Evolutionary conservation across 495 filamentous ascomycete genomes (phyloP), one percentile per base, ranked within the genome.

Genomic region (Umbilicaria muhlenbergii): DNA sequence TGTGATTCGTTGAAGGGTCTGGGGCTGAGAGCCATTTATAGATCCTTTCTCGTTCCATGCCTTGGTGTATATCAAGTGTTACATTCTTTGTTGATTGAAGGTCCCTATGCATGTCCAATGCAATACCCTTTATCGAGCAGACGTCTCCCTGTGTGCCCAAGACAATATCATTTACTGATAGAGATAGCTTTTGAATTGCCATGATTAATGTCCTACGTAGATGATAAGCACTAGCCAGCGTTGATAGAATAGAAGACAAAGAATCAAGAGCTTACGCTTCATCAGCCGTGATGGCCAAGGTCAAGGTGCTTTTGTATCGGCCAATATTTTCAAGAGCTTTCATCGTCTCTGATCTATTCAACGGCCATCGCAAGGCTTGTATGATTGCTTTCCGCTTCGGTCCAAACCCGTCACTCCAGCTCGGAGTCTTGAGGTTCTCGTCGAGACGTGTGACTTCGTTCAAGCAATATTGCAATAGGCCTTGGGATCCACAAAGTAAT

Each of bases 1-100:
- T 53, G 43, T 53, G 39, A 41, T 56, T 46, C 24, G 46, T 16
- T 4, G 52, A 59, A 8, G 55, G 31, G 42, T 58, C 55, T 3
- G 49, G 40, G 12, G 42, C 37, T 4, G 37, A 45, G 2, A 60
- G 39, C 57, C 56, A 62, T 0, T 43, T 17, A 6, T 34, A 11
- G 8, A 48, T 34, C 11, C 40, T 13, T 16, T 7, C 24, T 11
- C 5, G 0, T 15, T 48, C 12, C 3, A 11, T 28, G 2, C 16
- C 39, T 41, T 10, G 19, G 19, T 21, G 19, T 21, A 21, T 21
- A 5, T 21, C 5, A 2, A 21, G 19, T 2, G 19, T 21, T 21
- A 21, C 5, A 5, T 21, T 5, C 19, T 21, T 21, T 5, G 19
- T 21, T 21, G 19, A 2, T 21, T 21, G 19, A 21, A 21, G 5